A percentile compares a stretch with the other conserved stretches of the same genome.
Conservation (phyloP, 1,139 yeast genomes). For the Diutina neorugosa region DNA sequence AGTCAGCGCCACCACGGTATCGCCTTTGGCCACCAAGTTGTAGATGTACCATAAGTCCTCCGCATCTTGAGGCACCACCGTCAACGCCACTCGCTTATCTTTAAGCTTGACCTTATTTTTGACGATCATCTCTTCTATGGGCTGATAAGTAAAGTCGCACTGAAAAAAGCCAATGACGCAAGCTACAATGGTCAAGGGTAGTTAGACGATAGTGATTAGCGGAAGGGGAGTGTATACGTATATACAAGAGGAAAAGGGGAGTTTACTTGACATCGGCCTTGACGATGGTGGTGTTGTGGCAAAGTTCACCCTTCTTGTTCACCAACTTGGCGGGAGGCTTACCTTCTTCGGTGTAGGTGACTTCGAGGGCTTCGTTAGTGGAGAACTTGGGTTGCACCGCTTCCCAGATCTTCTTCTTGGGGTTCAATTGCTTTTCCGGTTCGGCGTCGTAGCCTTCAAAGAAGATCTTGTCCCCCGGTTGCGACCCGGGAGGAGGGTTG, state of each 20-base stretch:
- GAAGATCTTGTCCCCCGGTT: conserved; percentile 93
- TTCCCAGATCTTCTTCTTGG: conserved; percentile 98
- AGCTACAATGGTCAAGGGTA: background rate
- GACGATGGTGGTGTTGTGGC: conserved; percentile 56
- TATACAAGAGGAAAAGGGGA: background rate
- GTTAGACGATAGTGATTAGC: background rate
- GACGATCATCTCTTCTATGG: background rate
- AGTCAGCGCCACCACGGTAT: conserved; percentile 59
- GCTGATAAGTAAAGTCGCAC: background rate
- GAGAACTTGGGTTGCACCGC: conserved; percentile 83
- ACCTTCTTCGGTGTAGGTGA: conserved; percentile 73
- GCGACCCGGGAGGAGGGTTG: conserved; percentile 87
- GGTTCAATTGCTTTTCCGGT: conserved; percentile 90
- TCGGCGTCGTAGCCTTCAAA: conserved; percentile 81
- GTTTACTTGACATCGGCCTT: conserved; percentile 62
- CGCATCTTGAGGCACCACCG: conserved; percentile 71
- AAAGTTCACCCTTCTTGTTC: conserved; percentile 59
- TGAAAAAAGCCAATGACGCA: background rate
- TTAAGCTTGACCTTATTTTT: conserved; percentile 13
- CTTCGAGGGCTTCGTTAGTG: conserved; percentile 65
- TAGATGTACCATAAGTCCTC: conserved; percentile 88
- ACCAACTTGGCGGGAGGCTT: conserved; percentile 69
- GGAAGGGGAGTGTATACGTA: background rate
- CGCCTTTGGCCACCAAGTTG: conserved; percentile 68
- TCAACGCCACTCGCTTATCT: conserved; percentile 54